A percentile compares a stretch with the other conserved stretches of the same genome.
phyloP scores from a whole-genome alignment of 2,329 filamentous ascomycete species.

The Colletotrichum theobromicola region DNA sequence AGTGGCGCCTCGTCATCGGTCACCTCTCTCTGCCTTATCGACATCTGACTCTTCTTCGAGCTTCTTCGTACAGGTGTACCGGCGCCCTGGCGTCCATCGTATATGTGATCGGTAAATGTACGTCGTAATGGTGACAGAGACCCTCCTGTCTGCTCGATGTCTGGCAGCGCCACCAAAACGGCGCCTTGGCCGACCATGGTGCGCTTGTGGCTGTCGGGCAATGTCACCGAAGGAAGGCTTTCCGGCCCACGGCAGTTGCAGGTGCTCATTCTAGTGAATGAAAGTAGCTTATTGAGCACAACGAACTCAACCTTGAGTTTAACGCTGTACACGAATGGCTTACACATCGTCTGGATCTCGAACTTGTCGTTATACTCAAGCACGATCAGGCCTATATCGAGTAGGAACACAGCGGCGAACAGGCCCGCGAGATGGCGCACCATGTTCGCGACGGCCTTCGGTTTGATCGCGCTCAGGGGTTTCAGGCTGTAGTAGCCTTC shows the following conservation, averaged over 20 bases:
- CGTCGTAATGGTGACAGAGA: background rate
- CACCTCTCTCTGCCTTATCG: background rate
- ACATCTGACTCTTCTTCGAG: background rate
- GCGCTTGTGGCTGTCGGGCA: background rate
- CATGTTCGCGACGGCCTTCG: conserved; percentile 20
- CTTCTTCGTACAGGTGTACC: background rate
- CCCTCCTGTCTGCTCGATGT: conserved; percentile 4
- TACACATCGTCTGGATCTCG: conserved; percentile 25
- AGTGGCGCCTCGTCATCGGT: background rate
- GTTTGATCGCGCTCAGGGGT: conserved; percentile 1
- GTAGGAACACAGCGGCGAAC: conserved; percentile 38
- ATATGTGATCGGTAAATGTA: background rate
- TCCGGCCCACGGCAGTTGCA: conserved; percentile 12
- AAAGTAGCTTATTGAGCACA: conserved; percentile 35
- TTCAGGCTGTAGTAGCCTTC: conserved; percentile 51
- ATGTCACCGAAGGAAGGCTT: background rate
- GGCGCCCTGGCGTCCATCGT: background rate
- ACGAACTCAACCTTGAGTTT: conserved; percentile 43
- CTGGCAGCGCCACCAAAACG: background rate
- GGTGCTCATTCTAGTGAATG: conserved; percentile 13
- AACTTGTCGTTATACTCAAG: conserved; percentile 25
- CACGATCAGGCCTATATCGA: conserved; percentile 33
- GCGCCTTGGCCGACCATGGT: background rate
- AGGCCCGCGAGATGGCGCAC: conserved; percentile 42
- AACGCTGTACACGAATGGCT: conserved; percentile 34